Evolutionary conservation across 139 green algal species (phyloP).

Genomic region (Chlamydomonas sphaeroides): DNA sequence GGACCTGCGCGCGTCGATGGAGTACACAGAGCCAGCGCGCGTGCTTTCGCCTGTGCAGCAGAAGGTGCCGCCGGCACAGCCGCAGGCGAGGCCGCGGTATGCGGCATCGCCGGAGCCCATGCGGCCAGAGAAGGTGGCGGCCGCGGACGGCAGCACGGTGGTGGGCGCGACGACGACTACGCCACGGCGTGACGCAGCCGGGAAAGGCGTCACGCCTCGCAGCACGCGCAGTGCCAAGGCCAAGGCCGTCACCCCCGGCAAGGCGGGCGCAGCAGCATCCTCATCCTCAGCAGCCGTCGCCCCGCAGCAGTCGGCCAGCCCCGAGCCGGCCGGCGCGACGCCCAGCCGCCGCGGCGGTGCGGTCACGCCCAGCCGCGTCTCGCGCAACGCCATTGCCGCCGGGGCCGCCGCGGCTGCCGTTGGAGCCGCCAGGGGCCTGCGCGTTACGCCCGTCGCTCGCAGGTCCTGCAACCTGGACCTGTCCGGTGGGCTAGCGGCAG

Average conservation of each 20-base stretch:
- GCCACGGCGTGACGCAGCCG: background rate
- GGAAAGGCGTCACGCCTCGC: background rate
- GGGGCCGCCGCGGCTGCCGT: background rate
- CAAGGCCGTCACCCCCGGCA: too few relatives aligned
- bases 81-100: too few relatives aligned
- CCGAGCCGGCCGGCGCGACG: background rate
- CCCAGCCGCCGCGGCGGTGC: background rate
- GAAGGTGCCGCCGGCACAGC: background rate
- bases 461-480: background rate
- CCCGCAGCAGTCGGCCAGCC: background rate
- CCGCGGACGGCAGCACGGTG: background rate
- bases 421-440: background rate
- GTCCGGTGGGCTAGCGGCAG: too few relatives aligned
- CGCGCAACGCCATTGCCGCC: background rate
- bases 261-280: too few relatives aligned
- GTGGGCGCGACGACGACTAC: too few relatives aligned
- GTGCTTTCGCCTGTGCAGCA: constrained; percentile 21
- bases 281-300: too few relatives aligned
- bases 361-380: background rate
- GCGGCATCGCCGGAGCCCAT: too few relatives aligned
- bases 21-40: too few relatives aligned
- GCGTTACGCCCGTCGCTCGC: background rate
- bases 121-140: too few relatives aligned
- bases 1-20: too few relatives aligned
- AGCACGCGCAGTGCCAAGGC: too few relatives aligned